Conservation (phyloP, 257 asterid genomes). For the Nicotiana benthamiana region DNA sequence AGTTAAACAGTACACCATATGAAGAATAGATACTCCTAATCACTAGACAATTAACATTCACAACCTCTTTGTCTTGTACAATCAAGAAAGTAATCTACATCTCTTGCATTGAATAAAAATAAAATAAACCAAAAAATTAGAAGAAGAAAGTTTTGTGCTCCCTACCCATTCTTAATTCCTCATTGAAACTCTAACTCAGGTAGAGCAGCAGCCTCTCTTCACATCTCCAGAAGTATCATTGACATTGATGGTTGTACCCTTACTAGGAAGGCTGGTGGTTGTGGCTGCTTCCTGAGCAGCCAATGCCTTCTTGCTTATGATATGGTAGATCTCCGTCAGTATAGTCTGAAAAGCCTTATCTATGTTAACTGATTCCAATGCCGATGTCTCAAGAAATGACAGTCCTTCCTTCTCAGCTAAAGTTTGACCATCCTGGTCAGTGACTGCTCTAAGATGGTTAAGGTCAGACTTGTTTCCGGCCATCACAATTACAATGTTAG, state of each 20-base stretch:
- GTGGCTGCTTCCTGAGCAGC: constrained; percentile 12
- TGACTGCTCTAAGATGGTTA: constrained; percentile 12
- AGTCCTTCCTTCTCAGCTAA: constrained; percentile 13
- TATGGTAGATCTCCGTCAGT: constrained; percentile 11
- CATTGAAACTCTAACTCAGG: neutral
- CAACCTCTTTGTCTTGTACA: constrained; percentile 9
- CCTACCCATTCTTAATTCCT: neutral
- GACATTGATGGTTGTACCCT: constrained; percentile 15
- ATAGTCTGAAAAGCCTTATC: constrained; percentile 15
- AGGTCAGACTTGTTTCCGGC: constrained; percentile 15
- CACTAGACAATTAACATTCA: constrained; percentile 11
- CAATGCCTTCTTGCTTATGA: constrained; percentile 13
- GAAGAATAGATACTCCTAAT: constrained; percentile 6
- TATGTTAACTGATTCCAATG: constrained; percentile 11
- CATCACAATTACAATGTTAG: constrained; percentile 15
- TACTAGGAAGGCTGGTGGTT: constrained; percentile 1
- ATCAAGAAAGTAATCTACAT: constrained; percentile 14
- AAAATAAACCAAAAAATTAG: neutral
- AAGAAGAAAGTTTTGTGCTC: neutral
- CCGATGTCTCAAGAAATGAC: constrained; percentile 14
- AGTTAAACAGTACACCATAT: neutral
- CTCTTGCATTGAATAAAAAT: neutral
- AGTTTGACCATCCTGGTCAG: constrained; percentile 10
- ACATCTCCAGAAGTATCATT: neutral
- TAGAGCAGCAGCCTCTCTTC: constrained; percentile 11